Base-by-base conservation (phyloP, 768 basidiomycete genomes). In the Peribolospora kevripleyi region DNA sequence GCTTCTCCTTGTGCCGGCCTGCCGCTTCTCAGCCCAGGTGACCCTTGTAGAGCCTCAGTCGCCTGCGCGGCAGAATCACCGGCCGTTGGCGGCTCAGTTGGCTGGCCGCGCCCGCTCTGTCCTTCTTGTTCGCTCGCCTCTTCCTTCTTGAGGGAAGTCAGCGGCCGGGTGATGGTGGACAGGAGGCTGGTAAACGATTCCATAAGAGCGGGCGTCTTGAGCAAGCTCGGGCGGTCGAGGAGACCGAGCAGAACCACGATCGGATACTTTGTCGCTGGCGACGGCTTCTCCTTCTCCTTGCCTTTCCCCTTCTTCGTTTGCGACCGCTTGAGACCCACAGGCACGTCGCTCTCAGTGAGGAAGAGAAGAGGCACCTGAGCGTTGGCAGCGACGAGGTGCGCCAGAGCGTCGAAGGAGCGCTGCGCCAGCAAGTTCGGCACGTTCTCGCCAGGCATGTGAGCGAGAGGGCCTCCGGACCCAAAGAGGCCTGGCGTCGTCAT, bases 361-460 rank as follows among this genome's bases (percentile, higher is more conserved):
- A 98, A 97, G 74, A 90, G 97, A 13, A 85, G 68, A 0, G 88
- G 82, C 1, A 84, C 83, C 13, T 76, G 66, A 57, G 86, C 81
- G 65, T 93, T 97, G 36, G 78, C 73, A 55, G 73, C 76, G 65
- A 93, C 88, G 60, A 97, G 85, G 65, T 77, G 84, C 0, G 78
- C 78, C 62, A 98, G 70, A 3, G 83, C 84, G 64, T 98, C 93
- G 11, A 98, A 74, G 61, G 86, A 91, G 39, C 91, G 80, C 65
- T 95, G 88, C 10, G 86, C 86, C 54, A 95, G 81, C 47, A 98
- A 73, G 61, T 93, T 84, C 2, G 93, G 91, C 5, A 88, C 79
- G 40, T 80, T 76, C 61, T 95, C 90, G 42, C 69, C 62, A 10
- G 67, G 67, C 43, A 77, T 76, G 45, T 68, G 66, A 37, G 65